Evolutionary conservation across 2,329 filamentous ascomycete genomes (phyloP).

Genomic region (Fusarium graminum): DNA sequence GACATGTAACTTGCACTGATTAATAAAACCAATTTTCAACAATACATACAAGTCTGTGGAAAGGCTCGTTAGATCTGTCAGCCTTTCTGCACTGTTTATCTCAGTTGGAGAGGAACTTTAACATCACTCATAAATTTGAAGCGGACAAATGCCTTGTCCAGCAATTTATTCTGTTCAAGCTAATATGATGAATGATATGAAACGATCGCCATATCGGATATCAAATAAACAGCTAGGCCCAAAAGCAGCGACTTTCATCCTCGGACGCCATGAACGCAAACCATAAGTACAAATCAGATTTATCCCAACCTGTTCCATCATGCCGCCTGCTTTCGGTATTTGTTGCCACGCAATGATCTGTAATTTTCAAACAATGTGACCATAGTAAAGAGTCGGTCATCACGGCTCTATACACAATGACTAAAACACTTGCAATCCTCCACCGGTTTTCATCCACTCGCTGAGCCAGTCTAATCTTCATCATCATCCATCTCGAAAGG

Average conservation of each 20-base stretch:
- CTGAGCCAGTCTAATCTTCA: constrained; percentile 48
- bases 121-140: not conserved
- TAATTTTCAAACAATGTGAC: constrained; percentile 25
- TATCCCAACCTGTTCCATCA: constrained; percentile 1
- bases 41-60: too few species aligned
- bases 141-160: not conserved
- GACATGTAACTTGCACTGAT: too few species aligned
- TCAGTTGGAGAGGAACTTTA: not conserved
- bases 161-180: constrained; percentile 2
- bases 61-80: too few species aligned
- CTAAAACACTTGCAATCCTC: constrained; percentile 15
- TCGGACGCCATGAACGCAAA: constrained; percentile 29
- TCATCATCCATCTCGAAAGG: constrained; percentile 63
- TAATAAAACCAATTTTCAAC: too few species aligned
- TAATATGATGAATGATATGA: constrained; percentile 12
- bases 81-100: not conserved
- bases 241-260: constrained; percentile 32
- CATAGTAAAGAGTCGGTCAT: constrained; percentile 14
- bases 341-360: constrained; percentile 15
- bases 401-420: constrained; percentile 2
- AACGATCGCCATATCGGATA: constrained; percentile 21
- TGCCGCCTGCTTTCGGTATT: constrained; percentile 4
- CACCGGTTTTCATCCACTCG: not conserved
- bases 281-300: constrained; percentile 25
- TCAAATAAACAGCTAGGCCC: constrained; percentile 25